Evolutionary conservation across 1,139 yeast species (phyloP), one percentile per base, ranked within the genome.

Genomic region (Saccharomyces uvarum): DNA sequence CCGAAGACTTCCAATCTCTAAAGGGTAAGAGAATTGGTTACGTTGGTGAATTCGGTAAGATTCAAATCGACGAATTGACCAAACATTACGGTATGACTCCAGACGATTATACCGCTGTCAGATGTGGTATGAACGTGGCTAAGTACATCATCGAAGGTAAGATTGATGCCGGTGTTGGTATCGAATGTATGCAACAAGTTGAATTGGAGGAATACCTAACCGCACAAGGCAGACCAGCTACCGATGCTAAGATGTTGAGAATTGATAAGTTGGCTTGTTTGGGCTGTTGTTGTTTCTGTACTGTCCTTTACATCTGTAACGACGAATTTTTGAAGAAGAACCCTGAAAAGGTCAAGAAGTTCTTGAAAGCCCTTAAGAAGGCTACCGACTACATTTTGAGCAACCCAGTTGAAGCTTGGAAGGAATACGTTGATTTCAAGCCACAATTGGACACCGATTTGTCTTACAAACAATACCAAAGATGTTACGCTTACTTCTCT

Each of bases 121-220:
- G 83, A 66, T 79, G 83, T 61, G 83, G 84, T 52, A 80, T 80
- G 84, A 80, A 80, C 61, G 83, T 80, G 51, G 81, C 83, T 56
- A 78, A 78, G 63, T 75, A 75, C 61, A 79, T 80, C 61, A 76
- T 80, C 55, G 81, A 78, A 56, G 83, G 82, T 42, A 72, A 74
- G 59, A 78, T 80, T 54, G 82, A 80, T 65, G 83, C 83, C 54
- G 83, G 83, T 54, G 76, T 79, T 63, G 83, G 84, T 60, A 77
- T 80, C 57, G 84, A 80, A 65, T 79, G 82, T 66, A 78, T 80
- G 64, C 83, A 80, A 67, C 82, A 78, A 67, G 83, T 80, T 48
- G 81, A 80, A 64, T 73, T 80, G 63, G 83, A 79, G 64, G 81
- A 79, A 60, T 77, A 77, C 67, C 73, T 77, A 62, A 73, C 70